These are phyloP conservation scores for Diaporthe sp. DNA, from an alignment of 2,329 filamentous ascomycete species.

Conservation along the genomic window DNA sequence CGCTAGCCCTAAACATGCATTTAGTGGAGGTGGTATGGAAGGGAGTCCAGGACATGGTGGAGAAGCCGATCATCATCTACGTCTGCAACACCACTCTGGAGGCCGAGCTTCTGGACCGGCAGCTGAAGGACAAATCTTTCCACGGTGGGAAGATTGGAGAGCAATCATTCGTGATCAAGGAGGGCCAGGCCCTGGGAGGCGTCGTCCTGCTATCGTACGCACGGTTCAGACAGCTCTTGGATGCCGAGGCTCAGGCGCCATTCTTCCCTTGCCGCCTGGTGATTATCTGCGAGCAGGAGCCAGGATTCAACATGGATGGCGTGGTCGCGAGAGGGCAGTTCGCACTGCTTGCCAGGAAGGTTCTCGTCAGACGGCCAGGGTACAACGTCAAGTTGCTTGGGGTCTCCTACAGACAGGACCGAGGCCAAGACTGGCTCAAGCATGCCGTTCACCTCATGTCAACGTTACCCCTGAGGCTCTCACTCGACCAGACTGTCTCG, in stretches of 20 bases:
- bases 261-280: not conserved
- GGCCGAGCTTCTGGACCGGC: not conserved
- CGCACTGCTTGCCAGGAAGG: not conserved
- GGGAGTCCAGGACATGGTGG: not conserved
- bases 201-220: not conserved
- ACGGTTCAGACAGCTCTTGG: not conserved
- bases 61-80: not conserved
- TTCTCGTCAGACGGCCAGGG: not conserved
- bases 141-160: not conserved
- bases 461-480: not conserved
- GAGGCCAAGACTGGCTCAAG: not conserved
- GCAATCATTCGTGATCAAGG: not conserved
- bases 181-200: not conserved
- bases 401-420: not conserved
- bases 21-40: not conserved
- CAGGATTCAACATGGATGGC: not conserved
- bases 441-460: not conserved
- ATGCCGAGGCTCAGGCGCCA: not conserved
- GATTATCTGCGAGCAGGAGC: not conserved
- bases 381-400: not conserved
- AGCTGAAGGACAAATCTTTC: not conserved
- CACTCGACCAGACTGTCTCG: not conserved
- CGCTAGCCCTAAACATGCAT: not conserved
- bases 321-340: not conserved
- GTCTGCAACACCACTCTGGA: slow-evolving; percentile 7